These are phyloP conservation scores for Blastocystis sp. DNA, from an alignment of 352 stramenopile genomes.

Conservation along the genomic window DNA sequence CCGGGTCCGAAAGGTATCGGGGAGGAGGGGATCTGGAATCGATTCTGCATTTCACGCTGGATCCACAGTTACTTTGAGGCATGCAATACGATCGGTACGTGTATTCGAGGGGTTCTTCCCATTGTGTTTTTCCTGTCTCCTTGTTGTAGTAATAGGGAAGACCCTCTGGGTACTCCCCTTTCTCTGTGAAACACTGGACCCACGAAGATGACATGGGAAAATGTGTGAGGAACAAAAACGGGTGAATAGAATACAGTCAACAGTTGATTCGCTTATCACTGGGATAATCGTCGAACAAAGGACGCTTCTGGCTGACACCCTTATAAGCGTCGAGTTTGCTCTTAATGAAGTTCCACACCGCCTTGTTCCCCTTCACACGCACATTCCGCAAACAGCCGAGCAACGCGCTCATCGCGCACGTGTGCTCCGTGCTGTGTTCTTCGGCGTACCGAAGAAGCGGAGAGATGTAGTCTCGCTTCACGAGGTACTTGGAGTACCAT, in stretches of 20 bases:
- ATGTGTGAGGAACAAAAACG: no score
- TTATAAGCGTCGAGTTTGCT: not conserved
- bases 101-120: constrained; percentile 21
- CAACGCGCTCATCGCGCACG: not conserved
- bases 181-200: constrained; percentile 26
- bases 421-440: not conserved
- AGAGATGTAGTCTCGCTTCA: not conserved
- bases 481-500: not conserved
- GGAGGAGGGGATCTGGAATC: not conserved
- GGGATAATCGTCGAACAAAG: not conserved
- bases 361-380: not conserved
- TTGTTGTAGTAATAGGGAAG: constrained; percentile 55
- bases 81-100: not conserved
- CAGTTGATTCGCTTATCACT: no score
- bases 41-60: not conserved
- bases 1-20: not conserved
- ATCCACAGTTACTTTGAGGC: not conserved
- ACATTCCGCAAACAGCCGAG: not conserved
- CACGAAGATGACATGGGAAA: no score
- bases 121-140: constrained; percentile 6
- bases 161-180: not conserved
- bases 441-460: not conserved
- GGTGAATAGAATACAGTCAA: no score
- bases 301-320: not conserved
- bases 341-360: not conserved